Base-by-base conservation (phyloP, 2,329 filamentous ascomycete species). In the Madurella mycetomatis region DNA sequence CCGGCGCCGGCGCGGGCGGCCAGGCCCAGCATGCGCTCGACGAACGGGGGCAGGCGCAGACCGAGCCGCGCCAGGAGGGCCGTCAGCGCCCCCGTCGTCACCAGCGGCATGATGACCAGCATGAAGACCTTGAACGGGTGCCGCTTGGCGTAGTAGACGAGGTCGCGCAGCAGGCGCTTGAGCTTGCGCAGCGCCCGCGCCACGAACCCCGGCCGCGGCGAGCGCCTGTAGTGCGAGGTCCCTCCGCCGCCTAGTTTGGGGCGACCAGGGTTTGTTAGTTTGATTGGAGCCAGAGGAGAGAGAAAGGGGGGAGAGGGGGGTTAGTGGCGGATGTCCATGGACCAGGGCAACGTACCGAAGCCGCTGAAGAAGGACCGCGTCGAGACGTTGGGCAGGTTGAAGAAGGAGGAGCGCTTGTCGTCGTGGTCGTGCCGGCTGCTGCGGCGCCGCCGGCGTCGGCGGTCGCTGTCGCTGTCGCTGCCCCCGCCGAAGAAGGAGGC, bases 101-200 rank as follows among this genome's bases (percentile, higher is more conserved):
- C 76, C 54, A 97, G 79, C 9, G 92, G 92, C 81, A 96, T 84
- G 65, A 96, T 81, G 59, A 96, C 86, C 58, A 91, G 81, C 76
- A 89, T 78, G 75, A 96, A 88, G 46, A 95, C 88, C 73, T 95
- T 95, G 67, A 90, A 74, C 0, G 92, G 92, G 73, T 96, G 87
- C 39, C 84, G 80, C 68, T 89, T 87, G 65, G 89, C 87, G 73
- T 92, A 95, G 69, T 86, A 82, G 69, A 87, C 78, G 9, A 96
- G 83, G 68, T 95, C 86, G 65, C 87, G 87, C 54, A 96, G 74
- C 58, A 96, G 82, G 42, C 87, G 84, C 67, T 86, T 87, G 57
- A 96, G 82, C 65, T 90, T 86, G 70, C 83, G 82, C 69, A 90
- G 80, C 45, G 90, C 78, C 62, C 86, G 84, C 53, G 83, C 75